A percentile compares a stretch with the other conserved stretches of the same genome.
These are phyloP conservation scores for Aspergillus conjunctus DNA, from an alignment of 495 filamentous ascomycete species.

Conservation along the genomic window DNA sequence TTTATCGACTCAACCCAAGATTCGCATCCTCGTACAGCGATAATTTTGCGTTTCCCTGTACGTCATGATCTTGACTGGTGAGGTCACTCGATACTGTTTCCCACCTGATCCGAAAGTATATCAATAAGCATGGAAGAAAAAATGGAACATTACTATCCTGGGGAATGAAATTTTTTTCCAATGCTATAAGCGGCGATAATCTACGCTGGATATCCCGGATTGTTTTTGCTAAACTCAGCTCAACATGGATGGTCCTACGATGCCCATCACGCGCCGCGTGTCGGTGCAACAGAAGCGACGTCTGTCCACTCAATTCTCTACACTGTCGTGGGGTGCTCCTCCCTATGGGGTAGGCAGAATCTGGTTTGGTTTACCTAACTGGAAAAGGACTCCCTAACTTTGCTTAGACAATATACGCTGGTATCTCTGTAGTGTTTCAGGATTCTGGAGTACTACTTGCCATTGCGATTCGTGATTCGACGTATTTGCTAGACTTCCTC, in stretches of 20 bases:
- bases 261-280: conserved; percentile 34
- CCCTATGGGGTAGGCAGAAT: conserved; percentile 28
- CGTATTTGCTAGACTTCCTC: conserved; percentile 76
- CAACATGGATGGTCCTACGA: conserved; percentile 14
- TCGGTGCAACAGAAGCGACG: conserved; percentile 40
- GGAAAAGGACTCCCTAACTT: conserved; percentile 23
- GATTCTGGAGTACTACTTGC: conserved; percentile 57
- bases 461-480: conserved; percentile 73
- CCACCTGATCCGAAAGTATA: conserved; percentile 4
- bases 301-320: conserved; percentile 28
- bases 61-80: conserved; percentile 15
- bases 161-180: background rate
- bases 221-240: background rate
- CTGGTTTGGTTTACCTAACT: conserved; percentile 5
- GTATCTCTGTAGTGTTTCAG: conserved; percentile 58
- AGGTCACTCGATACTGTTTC: conserved; percentile 10
- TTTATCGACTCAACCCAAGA: background rate
- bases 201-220: background rate
- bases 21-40: background rate
- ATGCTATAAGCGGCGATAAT: background rate
- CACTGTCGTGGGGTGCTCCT: conserved; percentile 29
- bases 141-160: too few relatives aligned
- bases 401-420: conserved; percentile 62
- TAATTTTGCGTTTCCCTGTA: background rate
- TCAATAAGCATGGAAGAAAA: background rate